Percentiles rank a stretch among this genome's conserved stretches.
Evolutionary conservation across 2,329 filamentous ascomycete species (phyloP).

Genomic region (Monilinia fructigena): DNA sequence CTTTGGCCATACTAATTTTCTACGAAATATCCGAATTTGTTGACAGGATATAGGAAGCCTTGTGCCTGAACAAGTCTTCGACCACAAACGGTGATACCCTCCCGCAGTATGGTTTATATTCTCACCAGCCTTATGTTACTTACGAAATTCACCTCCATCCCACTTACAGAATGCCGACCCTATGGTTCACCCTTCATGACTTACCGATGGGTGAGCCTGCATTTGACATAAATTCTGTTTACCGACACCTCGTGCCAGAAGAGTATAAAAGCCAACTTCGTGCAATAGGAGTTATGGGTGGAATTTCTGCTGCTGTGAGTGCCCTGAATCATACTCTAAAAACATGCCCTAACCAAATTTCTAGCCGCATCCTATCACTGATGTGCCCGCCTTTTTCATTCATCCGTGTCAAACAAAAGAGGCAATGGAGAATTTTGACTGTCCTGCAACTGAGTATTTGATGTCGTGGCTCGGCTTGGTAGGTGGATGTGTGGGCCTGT

Average conservation of each 20-base stretch:
- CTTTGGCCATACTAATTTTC: background rate
- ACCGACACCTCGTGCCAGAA: conserved; percentile 67
- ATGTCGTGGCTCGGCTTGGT: conserved; percentile 87
- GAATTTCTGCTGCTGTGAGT: conserved; percentile 75
- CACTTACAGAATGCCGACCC: conserved; percentile 70
- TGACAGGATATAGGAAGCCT: conserved; percentile 31
- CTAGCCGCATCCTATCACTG: conserved; percentile 69
- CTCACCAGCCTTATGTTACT: conserved; percentile 46
- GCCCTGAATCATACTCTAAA: background rate
- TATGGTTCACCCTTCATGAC: conserved; percentile 70
- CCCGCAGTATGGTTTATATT: conserved; percentile 34
- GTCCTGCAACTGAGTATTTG: conserved; percentile 68
- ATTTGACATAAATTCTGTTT: conserved; percentile 66
- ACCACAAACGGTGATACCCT: conserved; percentile 8
- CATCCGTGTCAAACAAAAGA: conserved; percentile 89
- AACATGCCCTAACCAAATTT: conserved; percentile 18
- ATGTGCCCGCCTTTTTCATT: conserved; percentile 79
- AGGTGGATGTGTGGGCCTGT: conserved; percentile 75
- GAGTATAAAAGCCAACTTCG: conserved; percentile 62
- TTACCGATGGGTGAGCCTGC: conserved; percentile 55
- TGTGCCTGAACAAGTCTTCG: conserved; percentile 24
- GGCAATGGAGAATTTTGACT: conserved; percentile 66
- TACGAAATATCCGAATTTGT: background rate
- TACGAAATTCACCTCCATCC: conserved; percentile 76
- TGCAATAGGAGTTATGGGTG: conserved; percentile 63